Evolutionary conservation across 2,329 filamentous ascomycete species (phyloP).

Genomic region (Colletotrichum higginsianum): DNA sequence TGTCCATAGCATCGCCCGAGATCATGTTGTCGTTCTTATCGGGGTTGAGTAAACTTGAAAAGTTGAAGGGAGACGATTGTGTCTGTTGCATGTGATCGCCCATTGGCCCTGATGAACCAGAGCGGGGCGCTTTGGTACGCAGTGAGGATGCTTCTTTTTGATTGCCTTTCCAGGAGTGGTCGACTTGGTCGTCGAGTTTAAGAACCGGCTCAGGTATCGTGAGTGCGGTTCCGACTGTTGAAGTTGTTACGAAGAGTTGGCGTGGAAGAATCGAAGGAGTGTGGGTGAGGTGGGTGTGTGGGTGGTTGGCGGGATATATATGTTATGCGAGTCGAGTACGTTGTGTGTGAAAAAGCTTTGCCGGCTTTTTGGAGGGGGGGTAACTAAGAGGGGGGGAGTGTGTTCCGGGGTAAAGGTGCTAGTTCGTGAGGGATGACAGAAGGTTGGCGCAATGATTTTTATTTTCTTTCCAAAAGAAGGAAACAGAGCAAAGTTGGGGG

Average conservation of each 20-base stretch:
- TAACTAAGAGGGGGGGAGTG: conserved; percentile 13
- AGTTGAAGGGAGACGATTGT: conserved; percentile 78
- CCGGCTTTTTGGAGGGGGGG: conserved; percentile 30
- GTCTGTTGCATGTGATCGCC: conserved; percentile 81
- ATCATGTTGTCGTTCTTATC: conserved; percentile 39
- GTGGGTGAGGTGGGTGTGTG: conserved; percentile 23
- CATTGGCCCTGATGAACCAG: conserved; percentile 42
- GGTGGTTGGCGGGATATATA: conserved; percentile 31
- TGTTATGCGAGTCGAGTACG: conserved; percentile 27
- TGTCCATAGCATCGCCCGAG: conserved; percentile 38
- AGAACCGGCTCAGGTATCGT: conserved; percentile 12
- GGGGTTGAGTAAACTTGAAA: conserved; percentile 82
- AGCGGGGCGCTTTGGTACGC: conserved; percentile 13
- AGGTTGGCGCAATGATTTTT: conserved; percentile 39
- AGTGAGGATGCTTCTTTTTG: conserved; percentile 7
- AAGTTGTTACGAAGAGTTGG: conserved; percentile 5
- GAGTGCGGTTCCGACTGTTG: conserved; percentile 11
- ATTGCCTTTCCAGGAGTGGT: conserved; percentile 13
- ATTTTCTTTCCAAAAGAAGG: conserved; percentile 36
- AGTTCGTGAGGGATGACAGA: conserved; percentile 36
- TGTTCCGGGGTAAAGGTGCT: conserved; percentile 29
- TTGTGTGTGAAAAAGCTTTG: conserved; percentile 31
- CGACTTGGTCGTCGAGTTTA: conserved; percentile 13
- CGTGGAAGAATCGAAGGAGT: background rate
- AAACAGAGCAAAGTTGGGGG: conserved; percentile 25